phyloP scores from a whole-genome alignment of 2,329 filamentous ascomycete species.

The Dryadomyces quercivorus region DNA sequence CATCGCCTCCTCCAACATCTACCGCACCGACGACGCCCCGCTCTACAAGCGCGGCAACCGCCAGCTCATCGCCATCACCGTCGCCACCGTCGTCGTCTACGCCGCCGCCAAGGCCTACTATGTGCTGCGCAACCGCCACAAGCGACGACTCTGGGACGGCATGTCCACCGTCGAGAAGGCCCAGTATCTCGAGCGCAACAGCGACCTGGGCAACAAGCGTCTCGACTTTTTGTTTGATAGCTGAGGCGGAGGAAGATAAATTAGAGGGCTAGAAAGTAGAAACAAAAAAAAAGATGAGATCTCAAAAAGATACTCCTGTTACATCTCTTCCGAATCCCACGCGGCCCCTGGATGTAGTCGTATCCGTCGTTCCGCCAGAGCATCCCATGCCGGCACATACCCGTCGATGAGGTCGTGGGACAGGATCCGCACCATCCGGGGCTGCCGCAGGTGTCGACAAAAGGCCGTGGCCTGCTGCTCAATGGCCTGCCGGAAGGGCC shows the following conservation, averaged over 20 bases:
- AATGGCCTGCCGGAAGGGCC: not conserved
- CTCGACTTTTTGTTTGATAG: slow-evolving; percentile 27
- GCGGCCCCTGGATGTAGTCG: not conserved
- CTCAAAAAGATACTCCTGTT: too few relatives aligned
- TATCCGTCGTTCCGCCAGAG: not conserved
- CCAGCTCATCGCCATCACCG: slow-evolving; percentile 35
- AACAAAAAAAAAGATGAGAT: too few relatives aligned
- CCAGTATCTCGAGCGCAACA: slow-evolving; percentile 29
- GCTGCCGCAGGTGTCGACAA: not conserved
- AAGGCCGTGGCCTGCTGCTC: not conserved
- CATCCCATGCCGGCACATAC: not conserved
- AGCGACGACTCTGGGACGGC: slow-evolving; percentile 31
- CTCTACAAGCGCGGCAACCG: slow-evolving; percentile 42
- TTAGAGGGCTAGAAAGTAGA: not conserved
- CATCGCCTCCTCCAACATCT: slow-evolving; percentile 28
- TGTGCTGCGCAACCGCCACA: slow-evolving; percentile 29
- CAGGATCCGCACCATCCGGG: not conserved
- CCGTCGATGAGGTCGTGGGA: not conserved
- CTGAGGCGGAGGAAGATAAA: not conserved
- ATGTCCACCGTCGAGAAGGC: slow-evolving; percentile 35
- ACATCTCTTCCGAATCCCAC: not conserved
- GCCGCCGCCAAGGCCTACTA: slow-evolving; percentile 40
- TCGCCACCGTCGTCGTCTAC: slow-evolving; percentile 37
- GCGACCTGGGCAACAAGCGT: slow-evolving; percentile 30
- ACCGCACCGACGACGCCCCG: slow-evolving; percentile 40